Evolutionary conservation across 148 eudicot species (phyloP).

Genomic region (Rhododendron mucronatum): DNA sequence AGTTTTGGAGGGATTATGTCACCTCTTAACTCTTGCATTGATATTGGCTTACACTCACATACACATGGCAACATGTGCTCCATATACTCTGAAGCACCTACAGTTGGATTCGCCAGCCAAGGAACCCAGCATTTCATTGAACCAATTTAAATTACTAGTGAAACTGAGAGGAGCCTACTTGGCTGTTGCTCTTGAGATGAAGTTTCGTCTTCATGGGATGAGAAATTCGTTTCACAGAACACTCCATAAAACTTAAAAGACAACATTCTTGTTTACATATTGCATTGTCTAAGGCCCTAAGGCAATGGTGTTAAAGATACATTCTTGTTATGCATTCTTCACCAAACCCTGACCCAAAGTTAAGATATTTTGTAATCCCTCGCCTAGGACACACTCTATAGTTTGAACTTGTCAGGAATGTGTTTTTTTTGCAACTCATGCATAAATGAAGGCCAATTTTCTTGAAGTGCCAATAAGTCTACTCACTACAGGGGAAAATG

Average conservation of each 20-base stretch:
- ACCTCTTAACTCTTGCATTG: background rate
- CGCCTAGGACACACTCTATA: background rate
- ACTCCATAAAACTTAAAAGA: background rate
- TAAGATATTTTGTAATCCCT: background rate
- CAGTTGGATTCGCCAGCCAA: background rate
- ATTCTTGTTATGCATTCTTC: background rate
- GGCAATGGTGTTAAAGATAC: background rate
- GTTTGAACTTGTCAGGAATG: background rate
- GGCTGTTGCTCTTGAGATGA: background rate
- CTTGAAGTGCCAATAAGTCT: background rate
- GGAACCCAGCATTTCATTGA: background rate
- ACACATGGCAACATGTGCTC: background rate
- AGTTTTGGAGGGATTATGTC: background rate
- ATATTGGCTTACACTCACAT: background rate
- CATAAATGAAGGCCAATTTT: background rate
- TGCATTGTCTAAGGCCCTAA: background rate
- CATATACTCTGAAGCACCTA: background rate
- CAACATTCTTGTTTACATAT: background rate
- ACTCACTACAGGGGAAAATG: background rate
- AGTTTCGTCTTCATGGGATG: background rate
- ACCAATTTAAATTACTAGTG: background rate
- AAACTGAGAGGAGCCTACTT: background rate
- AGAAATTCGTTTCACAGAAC: background rate
- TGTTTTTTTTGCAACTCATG: background rate
- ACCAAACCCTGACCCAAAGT: background rate